Evolutionary conservation across 306 rosid species (phyloP).

Genomic region (Chamaecrista fasciculata): DNA sequence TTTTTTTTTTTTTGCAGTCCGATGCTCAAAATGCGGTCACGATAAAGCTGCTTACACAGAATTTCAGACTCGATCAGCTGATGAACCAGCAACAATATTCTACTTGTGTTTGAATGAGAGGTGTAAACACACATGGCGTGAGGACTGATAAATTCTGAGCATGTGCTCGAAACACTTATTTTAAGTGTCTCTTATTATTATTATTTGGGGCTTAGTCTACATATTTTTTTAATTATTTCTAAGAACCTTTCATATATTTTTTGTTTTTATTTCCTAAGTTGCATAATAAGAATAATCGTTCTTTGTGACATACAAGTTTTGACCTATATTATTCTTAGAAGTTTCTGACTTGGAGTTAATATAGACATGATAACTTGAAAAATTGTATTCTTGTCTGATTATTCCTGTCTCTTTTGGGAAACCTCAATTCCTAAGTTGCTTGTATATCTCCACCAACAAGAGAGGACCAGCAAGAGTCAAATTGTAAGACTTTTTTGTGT

Average conservation of each 20-base stretch:
- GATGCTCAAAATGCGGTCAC: slow-evolving; percentile 54
- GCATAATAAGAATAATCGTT: background rate
- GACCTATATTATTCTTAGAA: background rate
- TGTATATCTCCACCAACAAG: background rate
- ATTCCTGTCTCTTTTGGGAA: background rate
- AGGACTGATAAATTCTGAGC: slow-evolving; percentile 6
- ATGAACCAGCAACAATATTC: slow-evolving; percentile 65
- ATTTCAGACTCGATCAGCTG: slow-evolving; percentile 66
- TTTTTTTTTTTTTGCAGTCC: slow-evolving; percentile 31
- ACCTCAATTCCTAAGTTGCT: background rate
- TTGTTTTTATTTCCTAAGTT: background rate
- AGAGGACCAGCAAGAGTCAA: background rate
- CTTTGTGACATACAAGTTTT: background rate
- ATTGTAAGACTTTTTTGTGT: background rate
- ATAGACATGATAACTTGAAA: background rate
- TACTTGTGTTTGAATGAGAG: slow-evolving; percentile 49
- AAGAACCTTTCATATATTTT: background rate
- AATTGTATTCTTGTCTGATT: too few relatives aligned
- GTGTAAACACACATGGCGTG: slow-evolving; percentile 54
- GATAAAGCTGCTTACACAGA: slow-evolving; percentile 46
- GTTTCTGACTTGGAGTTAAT: background rate
- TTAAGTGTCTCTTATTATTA: too few relatives aligned
- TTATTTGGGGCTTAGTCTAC: background rate
- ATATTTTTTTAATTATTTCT: background rate
- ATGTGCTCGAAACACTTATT: background rate